Percentiles rank a stretch among this genome's conserved stretches.
phyloP scores from a whole-genome alignment of 2,329 filamentous ascomycete species.

The Phyllosticta capitalensis region DNA sequence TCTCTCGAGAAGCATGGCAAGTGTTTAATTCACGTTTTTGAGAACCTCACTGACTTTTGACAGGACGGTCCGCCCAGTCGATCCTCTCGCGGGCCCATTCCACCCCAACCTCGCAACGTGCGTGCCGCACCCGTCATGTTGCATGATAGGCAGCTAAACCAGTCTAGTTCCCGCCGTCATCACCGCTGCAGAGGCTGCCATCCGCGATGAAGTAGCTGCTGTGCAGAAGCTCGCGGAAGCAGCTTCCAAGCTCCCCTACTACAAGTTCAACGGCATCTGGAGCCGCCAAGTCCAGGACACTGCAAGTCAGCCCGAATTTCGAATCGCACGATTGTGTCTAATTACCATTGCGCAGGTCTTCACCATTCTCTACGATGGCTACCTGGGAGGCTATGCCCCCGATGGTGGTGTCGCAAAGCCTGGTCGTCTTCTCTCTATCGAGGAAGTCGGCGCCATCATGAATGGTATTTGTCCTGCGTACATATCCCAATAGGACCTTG shows the following conservation, averaged over 20 bases:
- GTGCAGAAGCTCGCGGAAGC: constrained; percentile 60
- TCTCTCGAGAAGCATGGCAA: constrained; percentile 67
- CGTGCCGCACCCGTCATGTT: constrained; percentile 20
- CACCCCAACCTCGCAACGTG: constrained; percentile 58
- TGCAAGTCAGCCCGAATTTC: constrained; percentile 38
- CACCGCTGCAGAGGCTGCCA: constrained; percentile 56
- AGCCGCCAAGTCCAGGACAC: constrained; percentile 73
- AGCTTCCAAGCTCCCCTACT: constrained; percentile 85
- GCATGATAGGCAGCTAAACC: constrained; percentile 10
- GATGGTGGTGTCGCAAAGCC: constrained; percentile 42
- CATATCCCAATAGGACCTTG: neutral
- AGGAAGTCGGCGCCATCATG: constrained; percentile 73
- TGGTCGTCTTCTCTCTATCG: constrained; percentile 70
- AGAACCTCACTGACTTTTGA: constrained; percentile 3
- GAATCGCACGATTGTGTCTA: neutral
- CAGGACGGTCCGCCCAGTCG: constrained; percentile 68
- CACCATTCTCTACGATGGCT: constrained; percentile 55
- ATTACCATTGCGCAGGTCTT: constrained; percentile 35
- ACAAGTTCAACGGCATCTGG: constrained; percentile 95
- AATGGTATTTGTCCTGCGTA: constrained; percentile 45
- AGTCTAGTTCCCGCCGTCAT: constrained; percentile 59
- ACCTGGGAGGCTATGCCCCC: constrained; percentile 64
- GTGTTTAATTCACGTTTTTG: neutral
- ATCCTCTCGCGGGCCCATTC: constrained; percentile 84
- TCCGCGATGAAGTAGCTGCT: constrained; percentile 62